Evolutionary conservation across 371 early-diverging fungal species (phyloP).

Genomic region (Basidiobolus meristosporus): DNA sequence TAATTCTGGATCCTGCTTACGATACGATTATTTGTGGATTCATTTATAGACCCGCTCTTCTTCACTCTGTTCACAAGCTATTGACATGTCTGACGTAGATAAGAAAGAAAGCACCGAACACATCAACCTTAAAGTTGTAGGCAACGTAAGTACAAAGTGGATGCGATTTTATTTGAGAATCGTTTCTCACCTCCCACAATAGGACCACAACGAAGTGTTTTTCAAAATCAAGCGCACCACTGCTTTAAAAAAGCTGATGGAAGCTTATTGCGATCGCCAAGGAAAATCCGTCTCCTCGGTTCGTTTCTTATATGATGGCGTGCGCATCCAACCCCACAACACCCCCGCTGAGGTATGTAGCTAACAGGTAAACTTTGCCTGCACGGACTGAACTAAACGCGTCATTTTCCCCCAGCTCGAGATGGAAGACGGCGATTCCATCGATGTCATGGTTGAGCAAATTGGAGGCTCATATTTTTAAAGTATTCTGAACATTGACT

Average conservation of each 20-base stretch:
- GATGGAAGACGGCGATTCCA: conserved; percentile 89
- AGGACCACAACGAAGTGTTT: conserved; percentile 63
- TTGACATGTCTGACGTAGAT: no score
- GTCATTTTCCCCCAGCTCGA: conserved; percentile 39
- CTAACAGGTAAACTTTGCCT: not conserved
- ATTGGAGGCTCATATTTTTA: conserved; percentile 59
- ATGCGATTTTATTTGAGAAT: not conserved
- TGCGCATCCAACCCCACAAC: conserved; percentile 47
- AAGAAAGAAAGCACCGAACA: conserved; percentile 28
- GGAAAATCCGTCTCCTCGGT: conserved; percentile 54
- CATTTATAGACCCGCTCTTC: no score
- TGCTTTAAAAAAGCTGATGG: conserved; percentile 78
- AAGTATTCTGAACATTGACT: no score
- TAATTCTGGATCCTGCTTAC: no score
- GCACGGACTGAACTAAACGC: not conserved
- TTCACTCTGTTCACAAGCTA: no score
- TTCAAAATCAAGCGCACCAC: conserved; percentile 90
- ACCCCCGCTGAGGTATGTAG: conserved; percentile 62
- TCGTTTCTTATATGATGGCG: conserved; percentile 79
- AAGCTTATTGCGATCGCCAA: conserved; percentile 66
- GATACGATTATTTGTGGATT: no score
- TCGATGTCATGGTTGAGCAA: conserved; percentile 84
- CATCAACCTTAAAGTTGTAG: conserved; percentile 77
- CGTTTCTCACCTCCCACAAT: not conserved
- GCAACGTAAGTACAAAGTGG: conserved; percentile 37